These are phyloP conservation scores for Massarina eburnea DNA, from an alignment of 2,329 filamentous ascomycete genomes.

Conservation along the genomic window DNA sequence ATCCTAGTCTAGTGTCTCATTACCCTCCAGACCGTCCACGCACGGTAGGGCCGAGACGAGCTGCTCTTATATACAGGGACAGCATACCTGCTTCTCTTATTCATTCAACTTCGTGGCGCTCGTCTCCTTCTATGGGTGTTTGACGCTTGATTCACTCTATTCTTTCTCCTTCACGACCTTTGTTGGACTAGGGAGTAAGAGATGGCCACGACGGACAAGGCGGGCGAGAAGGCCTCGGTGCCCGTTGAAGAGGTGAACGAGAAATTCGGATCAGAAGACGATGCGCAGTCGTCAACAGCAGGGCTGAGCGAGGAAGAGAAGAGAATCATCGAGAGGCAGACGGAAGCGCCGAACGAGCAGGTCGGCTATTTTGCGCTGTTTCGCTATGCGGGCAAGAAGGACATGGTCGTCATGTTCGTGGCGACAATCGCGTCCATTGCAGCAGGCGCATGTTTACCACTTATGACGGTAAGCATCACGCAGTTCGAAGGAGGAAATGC, in stretches of 20 bases:
- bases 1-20: no score
- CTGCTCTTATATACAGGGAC: no score
- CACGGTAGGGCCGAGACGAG: no score
- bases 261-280: conserved; percentile 26
- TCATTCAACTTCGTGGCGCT: no score
- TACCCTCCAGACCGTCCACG: no score
- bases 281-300: conserved; percentile 23
- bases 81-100: no score
- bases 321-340: conserved; percentile 41
- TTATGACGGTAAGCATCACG: conserved; percentile 62
- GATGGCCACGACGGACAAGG: neutral
- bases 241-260: conserved; percentile 11
- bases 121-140: no score
- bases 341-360: conserved; percentile 46
- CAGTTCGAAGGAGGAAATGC: neutral
- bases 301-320: conserved; percentile 36
- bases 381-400: conserved; percentile 48
- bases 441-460: conserved; percentile 71
- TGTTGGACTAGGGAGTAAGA: no score
- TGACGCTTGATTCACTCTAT: no score
- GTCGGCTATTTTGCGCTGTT: conserved; percentile 50
- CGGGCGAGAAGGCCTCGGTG: neutral
- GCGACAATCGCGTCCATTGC: conserved; percentile 67
- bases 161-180: no score
- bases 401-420: conserved; percentile 49